These are phyloP conservation scores for Suillus alpinus DNA, from an alignment of 768 basidiomycete genomes.

Conservation along the genomic window DNA sequence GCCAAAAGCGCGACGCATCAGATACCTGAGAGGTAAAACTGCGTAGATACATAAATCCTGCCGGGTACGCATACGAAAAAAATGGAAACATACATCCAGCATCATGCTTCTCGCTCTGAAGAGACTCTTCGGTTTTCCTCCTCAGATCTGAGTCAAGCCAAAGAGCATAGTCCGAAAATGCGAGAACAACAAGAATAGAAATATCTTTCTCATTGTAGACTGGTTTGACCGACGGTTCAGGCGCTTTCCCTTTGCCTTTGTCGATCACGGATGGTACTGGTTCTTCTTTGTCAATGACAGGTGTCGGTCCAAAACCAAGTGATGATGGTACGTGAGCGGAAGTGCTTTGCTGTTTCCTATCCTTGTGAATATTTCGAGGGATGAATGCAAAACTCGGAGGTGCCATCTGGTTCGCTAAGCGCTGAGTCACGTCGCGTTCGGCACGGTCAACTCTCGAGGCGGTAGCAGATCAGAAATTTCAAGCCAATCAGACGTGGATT, in stretches of 20 bases:
- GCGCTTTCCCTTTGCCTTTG: conserved; percentile 25
- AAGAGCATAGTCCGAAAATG: conserved; percentile 68
- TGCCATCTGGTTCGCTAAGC: conserved; percentile 11
- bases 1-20: conserved; percentile 41
- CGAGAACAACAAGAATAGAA: conserved; percentile 48
- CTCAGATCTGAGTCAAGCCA: conserved; percentile 62
- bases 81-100: conserved; percentile 48
- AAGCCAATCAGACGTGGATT: not conserved
- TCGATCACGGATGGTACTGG: conserved; percentile 12
- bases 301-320: conserved; percentile 6
- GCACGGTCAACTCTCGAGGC: not conserved
- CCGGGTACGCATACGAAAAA: not conserved
- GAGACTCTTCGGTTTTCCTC: conserved; percentile 40
- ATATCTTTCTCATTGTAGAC: conserved; percentile 41
- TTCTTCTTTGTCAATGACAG: conserved; percentile 8
- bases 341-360: conserved; percentile 24
- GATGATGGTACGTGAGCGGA: conserved; percentile 11
- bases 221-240: conserved; percentile 17
- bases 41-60: conserved; percentile 15
- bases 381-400: conserved; percentile 40
- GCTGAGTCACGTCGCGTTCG: not conserved
- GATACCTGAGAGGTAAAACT: conserved; percentile 62
- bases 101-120: conserved; percentile 16
- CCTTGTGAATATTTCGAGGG: conserved; percentile 44
- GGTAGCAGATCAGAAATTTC: not conserved